Percentiles rank a stretch among this genome's conserved stretches.
Evolutionary conservation across 768 basidiomycete species (phyloP).

Genomic region (Termitomyces titanicus): DNA sequence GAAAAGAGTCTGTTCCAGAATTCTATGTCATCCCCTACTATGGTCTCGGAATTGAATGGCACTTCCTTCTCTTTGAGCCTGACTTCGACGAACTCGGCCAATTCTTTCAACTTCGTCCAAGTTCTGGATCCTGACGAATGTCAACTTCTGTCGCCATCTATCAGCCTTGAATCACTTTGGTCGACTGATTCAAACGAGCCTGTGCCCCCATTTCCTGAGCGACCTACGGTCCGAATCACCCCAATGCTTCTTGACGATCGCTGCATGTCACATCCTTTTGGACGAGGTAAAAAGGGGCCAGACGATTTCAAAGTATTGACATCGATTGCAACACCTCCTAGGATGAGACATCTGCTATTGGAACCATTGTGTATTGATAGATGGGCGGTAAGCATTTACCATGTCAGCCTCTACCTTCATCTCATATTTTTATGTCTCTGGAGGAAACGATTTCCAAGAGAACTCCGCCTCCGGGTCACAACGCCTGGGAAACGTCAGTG

Average conservation of each 20-base stretch:
- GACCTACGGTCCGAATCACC: slow-evolving; percentile 4
- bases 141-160: slow-evolving; percentile 12
- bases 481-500: slow-evolving; percentile 10
- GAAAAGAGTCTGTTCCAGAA: not conserved
- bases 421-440: not conserved
- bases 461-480: slow-evolving; percentile 9
- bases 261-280: slow-evolving; percentile 7
- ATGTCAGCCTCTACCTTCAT: not conserved
- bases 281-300: slow-evolving; percentile 4
- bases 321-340: slow-evolving; percentile 11
- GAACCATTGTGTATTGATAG: slow-evolving; percentile 13
- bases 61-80: not conserved
- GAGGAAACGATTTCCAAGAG: slow-evolving; percentile 8
- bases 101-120: slow-evolving; percentile 8
- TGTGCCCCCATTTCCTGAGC: slow-evolving; percentile 15
- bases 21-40: slow-evolving; percentile 3
- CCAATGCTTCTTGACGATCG: slow-evolving; percentile 12
- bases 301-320: slow-evolving; percentile 5
- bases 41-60: not conserved
- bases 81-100: slow-evolving; percentile 7
- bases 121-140: slow-evolving; percentile 9
- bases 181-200: slow-evolving; percentile 13
- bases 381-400: slow-evolving; percentile 12
- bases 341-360: slow-evolving; percentile 8
- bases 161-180: slow-evolving; percentile 14